These are phyloP conservation scores for Aspergillus ochraceus DNA, from an alignment of 2,329 filamentous ascomycete species.

Conservation along the genomic window DNA sequence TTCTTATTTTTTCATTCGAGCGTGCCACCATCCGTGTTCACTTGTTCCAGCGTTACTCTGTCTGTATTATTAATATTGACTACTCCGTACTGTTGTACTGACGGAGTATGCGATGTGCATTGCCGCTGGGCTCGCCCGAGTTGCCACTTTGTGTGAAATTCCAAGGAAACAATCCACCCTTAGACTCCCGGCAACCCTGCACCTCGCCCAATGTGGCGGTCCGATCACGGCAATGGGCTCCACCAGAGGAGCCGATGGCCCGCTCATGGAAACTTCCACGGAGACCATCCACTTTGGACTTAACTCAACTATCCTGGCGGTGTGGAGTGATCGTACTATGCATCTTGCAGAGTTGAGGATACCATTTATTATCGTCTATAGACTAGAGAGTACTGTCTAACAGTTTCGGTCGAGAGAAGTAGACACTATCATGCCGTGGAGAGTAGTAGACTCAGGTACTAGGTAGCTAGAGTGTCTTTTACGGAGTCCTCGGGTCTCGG, in stretches of 20 bases:
- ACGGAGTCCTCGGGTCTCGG: background rate
- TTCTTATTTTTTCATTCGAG: background rate
- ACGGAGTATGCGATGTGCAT: background rate
- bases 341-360: background rate
- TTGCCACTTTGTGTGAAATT: constrained; percentile 12
- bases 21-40: no score
- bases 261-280: constrained; percentile 28
- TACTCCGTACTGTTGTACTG: no score
- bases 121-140: constrained; percentile 9
- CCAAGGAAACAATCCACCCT: constrained; percentile 2
- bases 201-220: constrained; percentile 27
- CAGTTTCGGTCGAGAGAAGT: no score
- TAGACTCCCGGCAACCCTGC: constrained; percentile 13
- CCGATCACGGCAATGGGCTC: constrained; percentile 23
- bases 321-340: constrained; percentile 11
- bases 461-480: background rate
- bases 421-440: no score
- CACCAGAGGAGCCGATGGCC: constrained; percentile 23
- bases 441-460: no score
- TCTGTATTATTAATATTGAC: no score
- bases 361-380: background rate
- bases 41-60: no score
- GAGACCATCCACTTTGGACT: constrained; percentile 3
- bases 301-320: constrained; percentile 8
- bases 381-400: background rate